Conservation (phyloP, 495 filamentous ascomycete species). For the Usnea hakonensis region DNA sequence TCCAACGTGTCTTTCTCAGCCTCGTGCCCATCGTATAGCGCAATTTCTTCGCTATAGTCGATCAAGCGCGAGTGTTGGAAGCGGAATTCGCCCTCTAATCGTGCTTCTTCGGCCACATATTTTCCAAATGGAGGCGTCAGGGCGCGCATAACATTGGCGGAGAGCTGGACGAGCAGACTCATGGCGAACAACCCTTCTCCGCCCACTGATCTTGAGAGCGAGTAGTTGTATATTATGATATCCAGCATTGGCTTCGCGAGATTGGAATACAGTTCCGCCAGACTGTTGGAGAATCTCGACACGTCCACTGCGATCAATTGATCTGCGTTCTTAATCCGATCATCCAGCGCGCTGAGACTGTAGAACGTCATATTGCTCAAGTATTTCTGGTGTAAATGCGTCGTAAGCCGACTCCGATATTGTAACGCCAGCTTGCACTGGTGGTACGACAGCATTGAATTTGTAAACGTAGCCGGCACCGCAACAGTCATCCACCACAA, state of each 20-base stretch:
- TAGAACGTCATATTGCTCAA: slow-evolving; percentile 97
- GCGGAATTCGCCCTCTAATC: slow-evolving; percentile 90
- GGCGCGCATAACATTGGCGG: slow-evolving; percentile 85
- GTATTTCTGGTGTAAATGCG: slow-evolving; percentile 88
- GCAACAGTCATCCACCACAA: slow-evolving; percentile 99
- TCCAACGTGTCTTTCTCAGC: slow-evolving; percentile 95
- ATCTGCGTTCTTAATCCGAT: slow-evolving; percentile 97
- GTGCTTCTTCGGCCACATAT: slow-evolving; percentile 94
- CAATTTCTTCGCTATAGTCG: slow-evolving; percentile 91
- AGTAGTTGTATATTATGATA: slow-evolving; percentile 93
- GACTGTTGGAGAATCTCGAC: slow-evolving; percentile 86
- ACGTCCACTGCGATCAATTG: slow-evolving; percentile 96
- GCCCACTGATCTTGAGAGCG: slow-evolving; percentile 84
- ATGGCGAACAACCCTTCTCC: slow-evolving; percentile 92
- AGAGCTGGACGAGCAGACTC: slow-evolving; percentile 86
- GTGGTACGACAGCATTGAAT: slow-evolving; percentile 98
- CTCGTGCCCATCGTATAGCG: slow-evolving; percentile 86
- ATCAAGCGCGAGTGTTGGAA: slow-evolving; percentile 92
- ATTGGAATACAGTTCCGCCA: slow-evolving; percentile 94
- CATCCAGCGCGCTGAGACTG: slow-evolving; percentile 86
- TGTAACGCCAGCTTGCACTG: slow-evolving; percentile 89
- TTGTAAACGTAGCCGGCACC: slow-evolving; percentile 95
- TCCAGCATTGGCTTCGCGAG: slow-evolving; percentile 93
- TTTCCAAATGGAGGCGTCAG: slow-evolving; percentile 96
- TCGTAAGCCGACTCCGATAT: slow-evolving; percentile 85